Evolutionary conservation across 768 basidiomycete species (phyloP).

Genomic region (Russula dissimulans): DNA sequence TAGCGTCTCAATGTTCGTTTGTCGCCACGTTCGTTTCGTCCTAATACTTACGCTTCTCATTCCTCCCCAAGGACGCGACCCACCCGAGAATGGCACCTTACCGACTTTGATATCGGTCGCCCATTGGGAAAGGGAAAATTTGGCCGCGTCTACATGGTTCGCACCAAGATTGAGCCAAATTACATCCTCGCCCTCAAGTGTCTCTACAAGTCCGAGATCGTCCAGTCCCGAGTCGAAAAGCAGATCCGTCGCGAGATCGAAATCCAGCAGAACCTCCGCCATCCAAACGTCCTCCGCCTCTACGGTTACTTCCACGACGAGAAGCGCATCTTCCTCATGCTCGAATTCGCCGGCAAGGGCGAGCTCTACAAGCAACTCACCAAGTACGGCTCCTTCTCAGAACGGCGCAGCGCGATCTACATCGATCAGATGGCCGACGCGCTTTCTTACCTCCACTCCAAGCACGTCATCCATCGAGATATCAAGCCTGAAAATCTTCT

Average conservation of each 20-base stretch:
- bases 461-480: conserved; percentile 97
- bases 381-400: conserved; percentile 78
- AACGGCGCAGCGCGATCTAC: conserved; percentile 81
- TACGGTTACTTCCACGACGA: conserved; percentile 99
- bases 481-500: conserved; percentile 98
- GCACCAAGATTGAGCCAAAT: conserved; percentile 78
- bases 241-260: conserved; percentile 97
- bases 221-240: conserved; percentile 87
- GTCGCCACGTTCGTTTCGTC: background rate
- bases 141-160: conserved; percentile 96
- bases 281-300: conserved; percentile 87
- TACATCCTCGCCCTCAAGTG: conserved; percentile 97
- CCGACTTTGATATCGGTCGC: conserved; percentile 87
- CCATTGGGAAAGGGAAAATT: conserved; percentile 99
- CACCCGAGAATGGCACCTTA: conserved; percentile 78
- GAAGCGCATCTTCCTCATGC: conserved; percentile 95
- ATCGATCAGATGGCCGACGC: conserved; percentile 99
- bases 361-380: conserved; percentile 95
- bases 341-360: conserved; percentile 95
- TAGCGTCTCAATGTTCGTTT: conserved; percentile 54
- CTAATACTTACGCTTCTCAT: conserved; percentile 5
- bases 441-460: conserved; percentile 79
- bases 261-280: conserved; percentile 92
- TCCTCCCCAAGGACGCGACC: conserved; percentile 43
- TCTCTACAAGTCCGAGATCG: conserved; percentile 93